A percentile compares a stretch with the other conserved stretches of the same genome.
Conservation (phyloP, 805 yeast species). For the Ogataea pilisensis region DNA sequence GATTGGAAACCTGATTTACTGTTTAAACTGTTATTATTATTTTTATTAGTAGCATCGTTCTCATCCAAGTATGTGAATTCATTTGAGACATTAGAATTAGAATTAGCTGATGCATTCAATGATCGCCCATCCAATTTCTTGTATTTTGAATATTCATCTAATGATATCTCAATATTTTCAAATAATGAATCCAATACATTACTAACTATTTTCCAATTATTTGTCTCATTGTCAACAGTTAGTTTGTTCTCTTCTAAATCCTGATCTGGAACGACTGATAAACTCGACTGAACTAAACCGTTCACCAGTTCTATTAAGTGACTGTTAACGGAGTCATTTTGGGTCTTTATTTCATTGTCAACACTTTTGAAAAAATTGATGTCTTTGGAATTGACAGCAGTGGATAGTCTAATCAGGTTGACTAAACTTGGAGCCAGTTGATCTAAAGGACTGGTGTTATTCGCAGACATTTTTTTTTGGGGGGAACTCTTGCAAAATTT, state of each 20-base stretch:
- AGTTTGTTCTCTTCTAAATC: slow-evolving; percentile 25
- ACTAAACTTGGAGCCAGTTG: slow-evolving; percentile 45
- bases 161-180: slow-evolving; percentile 70
- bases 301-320: slow-evolving; percentile 45
- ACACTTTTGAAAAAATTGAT: slow-evolving; percentile 68
- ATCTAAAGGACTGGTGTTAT: slow-evolving; percentile 14
- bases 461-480: too few relatives aligned
- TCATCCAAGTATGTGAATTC: slow-evolving; percentile 52
- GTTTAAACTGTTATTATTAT: slow-evolving; percentile 6
- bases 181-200: slow-evolving; percentile 63
- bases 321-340: slow-evolving; percentile 38
- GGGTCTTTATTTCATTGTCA: slow-evolving; percentile 43
- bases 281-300: slow-evolving; percentile 31
- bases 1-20: slow-evolving; percentile 8
- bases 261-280: slow-evolving; percentile 23
- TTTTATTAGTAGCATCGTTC: slow-evolving; percentile 35
- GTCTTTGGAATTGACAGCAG: slow-evolving; percentile 74
- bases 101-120: not conserved
- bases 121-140: slow-evolving; percentile 8
- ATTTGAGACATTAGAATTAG: slow-evolving; percentile 10
- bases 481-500: too few relatives aligned
- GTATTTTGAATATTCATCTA: slow-evolving; percentile 41
- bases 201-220: slow-evolving; percentile 60
- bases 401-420: slow-evolving; percentile 58
- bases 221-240: slow-evolving; percentile 29